Conservation (phyloP, 768 basidiomycete genomes). For the Pholiota molesta region DNA sequence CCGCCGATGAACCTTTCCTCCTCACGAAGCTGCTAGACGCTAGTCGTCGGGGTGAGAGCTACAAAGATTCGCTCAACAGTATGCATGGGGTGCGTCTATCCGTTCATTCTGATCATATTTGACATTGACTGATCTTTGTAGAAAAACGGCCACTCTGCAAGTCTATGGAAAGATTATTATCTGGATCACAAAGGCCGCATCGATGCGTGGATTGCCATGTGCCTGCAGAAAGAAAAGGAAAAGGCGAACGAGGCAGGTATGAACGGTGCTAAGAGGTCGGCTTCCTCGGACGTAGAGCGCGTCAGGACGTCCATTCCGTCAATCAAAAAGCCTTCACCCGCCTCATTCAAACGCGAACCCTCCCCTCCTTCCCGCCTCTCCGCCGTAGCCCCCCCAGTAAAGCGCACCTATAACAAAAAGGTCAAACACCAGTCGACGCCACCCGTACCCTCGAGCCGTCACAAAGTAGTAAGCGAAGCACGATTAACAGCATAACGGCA, state of each 20-base stretch:
- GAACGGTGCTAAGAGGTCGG: conserved; percentile 6
- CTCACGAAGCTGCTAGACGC: conserved; percentile 50
- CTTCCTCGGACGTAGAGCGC: conserved; percentile 19
- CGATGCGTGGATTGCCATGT: conserved; percentile 47
- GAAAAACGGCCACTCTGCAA: conserved; percentile 56
- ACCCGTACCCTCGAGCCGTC: conserved; percentile 26
- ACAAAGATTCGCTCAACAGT: conserved; percentile 67
- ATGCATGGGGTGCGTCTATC: conserved; percentile 60
- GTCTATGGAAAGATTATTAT: conserved; percentile 82
- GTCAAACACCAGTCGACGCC: conserved; percentile 21
- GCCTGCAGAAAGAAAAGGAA: conserved; percentile 32
- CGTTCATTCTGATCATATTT: conserved; percentile 2
- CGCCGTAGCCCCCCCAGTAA: conserved; percentile 21
- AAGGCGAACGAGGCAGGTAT: background rate
- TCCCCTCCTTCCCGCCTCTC: conserved; percentile 26
- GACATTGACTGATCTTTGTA: conserved; percentile 27
- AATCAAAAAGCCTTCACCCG: conserved; percentile 43
- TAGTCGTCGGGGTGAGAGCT: conserved; percentile 47
- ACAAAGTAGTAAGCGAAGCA: conserved; percentile 41
- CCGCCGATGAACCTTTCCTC: conserved; percentile 61
- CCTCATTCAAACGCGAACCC: conserved; percentile 39
- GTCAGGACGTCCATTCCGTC: conserved; percentile 30
- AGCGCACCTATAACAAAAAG: conserved; percentile 25
- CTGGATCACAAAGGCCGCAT: conserved; percentile 68
- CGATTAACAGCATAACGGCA: conserved; percentile 64